phyloP scores from a whole-genome alignment of 495 filamentous ascomycete species.

The Durotheca rogersii region DNA sequence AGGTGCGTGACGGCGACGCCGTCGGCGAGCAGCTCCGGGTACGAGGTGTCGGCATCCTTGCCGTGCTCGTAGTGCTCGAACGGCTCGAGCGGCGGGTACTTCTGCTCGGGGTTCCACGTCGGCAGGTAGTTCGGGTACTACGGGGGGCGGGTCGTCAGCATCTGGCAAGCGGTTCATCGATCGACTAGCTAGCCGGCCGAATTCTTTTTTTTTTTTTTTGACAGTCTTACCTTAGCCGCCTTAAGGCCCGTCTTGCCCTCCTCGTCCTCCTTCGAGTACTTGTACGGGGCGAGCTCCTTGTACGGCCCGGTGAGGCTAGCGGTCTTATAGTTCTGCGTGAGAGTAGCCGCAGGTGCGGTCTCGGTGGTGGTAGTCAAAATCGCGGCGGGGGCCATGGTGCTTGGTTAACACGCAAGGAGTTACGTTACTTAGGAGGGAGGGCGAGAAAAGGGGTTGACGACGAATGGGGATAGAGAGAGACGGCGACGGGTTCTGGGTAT shows the following conservation, averaged over 20 bases:
- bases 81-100: conserved; percentile 65
- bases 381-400: conserved; percentile 59
- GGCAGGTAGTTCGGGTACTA: conserved; percentile 76
- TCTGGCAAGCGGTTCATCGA: too few relatives aligned
- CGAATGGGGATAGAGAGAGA: too few relatives aligned
- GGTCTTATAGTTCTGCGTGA: conserved; percentile 41
- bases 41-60: conserved; percentile 65
- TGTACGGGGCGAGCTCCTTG: conserved; percentile 59
- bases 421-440: too few relatives aligned
- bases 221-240: conserved; percentile 46
- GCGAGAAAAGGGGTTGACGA: too few relatives aligned
- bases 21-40: conserved; percentile 63
- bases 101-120: conserved; percentile 62
- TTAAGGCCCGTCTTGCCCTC: conserved; percentile 46
- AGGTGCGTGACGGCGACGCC: conserved; percentile 56
- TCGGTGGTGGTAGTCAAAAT: conserved; percentile 49
- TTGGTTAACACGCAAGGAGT: too few relatives aligned
- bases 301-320: conserved; percentile 53
- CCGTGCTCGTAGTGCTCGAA: conserved; percentile 76
- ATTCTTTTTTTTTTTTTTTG: too few relatives aligned
- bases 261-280: conserved; percentile 53
- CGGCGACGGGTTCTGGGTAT: too few relatives aligned
- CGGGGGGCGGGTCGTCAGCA: too few relatives aligned
- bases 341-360: conserved; percentile 37
- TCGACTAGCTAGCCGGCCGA: too few relatives aligned